These are phyloP conservation scores for Kazachstania africana DNA, from an alignment of 805 yeast species.

Conservation along the genomic window DNA sequence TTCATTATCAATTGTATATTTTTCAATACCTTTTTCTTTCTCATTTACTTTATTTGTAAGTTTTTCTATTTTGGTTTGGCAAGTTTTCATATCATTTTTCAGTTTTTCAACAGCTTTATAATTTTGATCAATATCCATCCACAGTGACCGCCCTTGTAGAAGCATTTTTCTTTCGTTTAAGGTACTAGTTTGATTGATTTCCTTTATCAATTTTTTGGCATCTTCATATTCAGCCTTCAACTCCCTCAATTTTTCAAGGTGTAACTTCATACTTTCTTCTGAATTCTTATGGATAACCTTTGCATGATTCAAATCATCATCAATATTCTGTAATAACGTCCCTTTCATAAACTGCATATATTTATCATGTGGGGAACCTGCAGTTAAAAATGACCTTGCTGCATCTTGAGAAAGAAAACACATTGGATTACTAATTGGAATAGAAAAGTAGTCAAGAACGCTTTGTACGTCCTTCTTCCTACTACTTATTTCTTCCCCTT, in stretches of 20 bases:
- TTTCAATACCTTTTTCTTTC: constrained; percentile 21
- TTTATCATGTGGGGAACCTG: constrained; percentile 59
- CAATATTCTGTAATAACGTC: constrained; percentile 57
- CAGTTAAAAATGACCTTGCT: constrained; percentile 80
- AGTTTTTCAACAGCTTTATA: constrained; percentile 10
- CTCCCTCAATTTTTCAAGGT: constrained; percentile 29
- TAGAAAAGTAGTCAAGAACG: constrained; percentile 57
- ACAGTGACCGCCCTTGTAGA: constrained; percentile 37
- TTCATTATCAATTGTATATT: constrained; percentile 12
- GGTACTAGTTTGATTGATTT: constrained; percentile 31
- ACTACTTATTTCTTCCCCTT: constrained; percentile 41
- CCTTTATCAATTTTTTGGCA: constrained; percentile 31
- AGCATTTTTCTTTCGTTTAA: constrained; percentile 29
- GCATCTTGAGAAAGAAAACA: constrained; percentile 88
- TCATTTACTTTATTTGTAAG: constrained; percentile 8
- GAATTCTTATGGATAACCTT: constrained; percentile 27
- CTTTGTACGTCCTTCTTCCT: constrained; percentile 56
- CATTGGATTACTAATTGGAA: constrained; percentile 82
- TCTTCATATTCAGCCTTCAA: constrained; percentile 32
- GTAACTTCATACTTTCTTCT: constrained; percentile 29
- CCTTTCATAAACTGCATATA: constrained; percentile 74
- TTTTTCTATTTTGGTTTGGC: constrained; percentile 12
- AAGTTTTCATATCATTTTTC: constrained; percentile 6
- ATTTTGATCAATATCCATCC: constrained; percentile 31
- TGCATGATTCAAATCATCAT: constrained; percentile 37